Percentiles rank a stretch among this genome's conserved stretches.
These are phyloP conservation scores for Prunus salicina DNA, from an alignment of 306 rosid species.

Conservation along the genomic window DNA sequence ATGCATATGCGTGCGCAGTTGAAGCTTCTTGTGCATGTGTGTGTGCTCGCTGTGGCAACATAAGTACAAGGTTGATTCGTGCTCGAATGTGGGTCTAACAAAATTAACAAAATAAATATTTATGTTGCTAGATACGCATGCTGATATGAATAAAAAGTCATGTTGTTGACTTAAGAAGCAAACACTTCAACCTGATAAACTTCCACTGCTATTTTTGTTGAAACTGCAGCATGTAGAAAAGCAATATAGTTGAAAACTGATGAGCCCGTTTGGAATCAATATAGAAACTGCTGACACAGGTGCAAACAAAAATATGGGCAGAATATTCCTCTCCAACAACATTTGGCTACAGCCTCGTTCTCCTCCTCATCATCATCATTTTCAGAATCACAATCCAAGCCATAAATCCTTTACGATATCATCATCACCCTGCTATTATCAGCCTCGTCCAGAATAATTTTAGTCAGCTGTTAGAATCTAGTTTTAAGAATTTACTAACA, in stretches of 20 bases:
- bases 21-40: too few relatives aligned
- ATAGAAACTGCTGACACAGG: not conserved
- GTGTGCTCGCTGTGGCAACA: too few relatives aligned
- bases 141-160: too few relatives aligned
- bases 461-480: not conserved
- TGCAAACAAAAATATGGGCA: not conserved
- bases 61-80: too few relatives aligned
- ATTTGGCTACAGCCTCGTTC: not conserved
- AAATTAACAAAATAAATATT: too few relatives aligned
- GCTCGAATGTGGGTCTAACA: too few relatives aligned
- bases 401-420: not conserved
- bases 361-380: not conserved
- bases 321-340: not conserved
- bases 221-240: not conserved
- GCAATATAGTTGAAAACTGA: not conserved
- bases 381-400: not conserved
- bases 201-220: not conserved
- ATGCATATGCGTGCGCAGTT: too few relatives aligned
- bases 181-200: not conserved
- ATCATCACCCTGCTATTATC: not conserved
- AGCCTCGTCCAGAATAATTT: not conserved
- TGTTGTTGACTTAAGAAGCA: not conserved
- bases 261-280: not conserved
- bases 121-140: too few relatives aligned
- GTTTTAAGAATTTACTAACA: not conserved